Evolutionary conservation across 176 grass and related monocot genomes (phyloP), one percentile per base, ranked within the genome.

Genomic region (Luzula sylvatica): DNA sequence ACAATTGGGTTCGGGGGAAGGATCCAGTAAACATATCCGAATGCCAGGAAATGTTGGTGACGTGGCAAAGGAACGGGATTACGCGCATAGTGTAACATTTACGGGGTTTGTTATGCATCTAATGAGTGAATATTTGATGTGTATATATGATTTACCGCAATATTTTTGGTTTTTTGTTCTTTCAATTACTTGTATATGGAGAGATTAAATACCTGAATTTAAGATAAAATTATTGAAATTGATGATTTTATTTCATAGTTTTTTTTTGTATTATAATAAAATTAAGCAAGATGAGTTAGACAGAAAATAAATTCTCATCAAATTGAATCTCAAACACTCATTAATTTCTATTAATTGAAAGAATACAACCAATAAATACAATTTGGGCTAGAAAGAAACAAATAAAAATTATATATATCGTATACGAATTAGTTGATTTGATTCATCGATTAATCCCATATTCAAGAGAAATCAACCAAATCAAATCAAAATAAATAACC

Each of bases 1-100:
- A 41, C 50, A 61, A 46, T 7, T 14, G 23, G 8, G 76, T 71
- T 63, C 26, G 65, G 46, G 52, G 50, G 15, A 61, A 58, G 70
- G 15, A 61, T 44, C 11, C 8, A 74, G 35, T 67, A 56, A 15
- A 25, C 61, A 16, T 46, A 74, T 18, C 55, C 70, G 4, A 32
- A 63, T n/a, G n/a, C n/a, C 11, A 38, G 32, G 9, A 15, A 48
- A 21, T 55, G 32, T 11, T n/a, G 67, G 54, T 19, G 68, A 52
- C 35, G 57, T 53, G 53, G 67, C 14, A 42, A 35, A 53, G 72
- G 77, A 24, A 90, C 56, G 26, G 52, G 62, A n/a, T 56, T 81
- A 68, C 52, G 53, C 56, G 24, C 64, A 74, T 41, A 80, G 58
- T 55, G 71, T 90, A 29, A 90, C 79, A 20, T 80, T 90, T 58